Evolutionary conservation across 192 early-diverging fungal genomes (phyloP).

Genomic region (Chytriomyces hyalinus): DNA sequence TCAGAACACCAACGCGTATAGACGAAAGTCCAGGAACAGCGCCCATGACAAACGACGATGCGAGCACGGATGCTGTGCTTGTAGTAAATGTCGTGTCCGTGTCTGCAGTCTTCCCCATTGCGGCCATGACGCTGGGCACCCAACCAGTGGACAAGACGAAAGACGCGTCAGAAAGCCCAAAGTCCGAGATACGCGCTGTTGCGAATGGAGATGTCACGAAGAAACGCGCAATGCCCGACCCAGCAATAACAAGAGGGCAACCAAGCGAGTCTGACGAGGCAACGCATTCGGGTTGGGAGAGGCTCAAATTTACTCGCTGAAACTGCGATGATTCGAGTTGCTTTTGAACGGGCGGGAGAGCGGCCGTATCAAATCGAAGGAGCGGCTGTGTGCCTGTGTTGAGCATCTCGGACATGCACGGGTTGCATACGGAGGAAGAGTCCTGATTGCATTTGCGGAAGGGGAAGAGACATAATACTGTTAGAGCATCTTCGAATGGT

Average conservation of each 20-base stretch:
- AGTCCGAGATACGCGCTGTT: background rate
- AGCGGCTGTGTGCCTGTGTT: background rate
- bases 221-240: background rate
- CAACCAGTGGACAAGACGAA: slow-evolving; percentile 10
- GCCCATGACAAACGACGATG: background rate
- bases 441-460: background rate
- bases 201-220: background rate
- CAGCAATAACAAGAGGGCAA: too few relatives aligned
- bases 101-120: background rate
- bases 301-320: background rate
- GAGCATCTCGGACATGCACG: background rate
- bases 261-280: background rate
- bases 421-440: background rate
- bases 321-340: background rate
- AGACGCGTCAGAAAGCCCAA: background rate
- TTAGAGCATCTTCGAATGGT: background rate
- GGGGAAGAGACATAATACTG: background rate
- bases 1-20: background rate
- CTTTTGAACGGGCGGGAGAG: background rate
- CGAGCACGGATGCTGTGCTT: background rate
- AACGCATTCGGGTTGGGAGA: background rate
- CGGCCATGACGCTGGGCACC: slow-evolving; percentile 13
- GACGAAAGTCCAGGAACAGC: slow-evolving; percentile 12
- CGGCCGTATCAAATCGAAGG: background rate
- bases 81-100: background rate